Evolutionary conservation across 805 yeast genomes (phyloP).

Genomic region (Yamadazyma sp.): DNA sequence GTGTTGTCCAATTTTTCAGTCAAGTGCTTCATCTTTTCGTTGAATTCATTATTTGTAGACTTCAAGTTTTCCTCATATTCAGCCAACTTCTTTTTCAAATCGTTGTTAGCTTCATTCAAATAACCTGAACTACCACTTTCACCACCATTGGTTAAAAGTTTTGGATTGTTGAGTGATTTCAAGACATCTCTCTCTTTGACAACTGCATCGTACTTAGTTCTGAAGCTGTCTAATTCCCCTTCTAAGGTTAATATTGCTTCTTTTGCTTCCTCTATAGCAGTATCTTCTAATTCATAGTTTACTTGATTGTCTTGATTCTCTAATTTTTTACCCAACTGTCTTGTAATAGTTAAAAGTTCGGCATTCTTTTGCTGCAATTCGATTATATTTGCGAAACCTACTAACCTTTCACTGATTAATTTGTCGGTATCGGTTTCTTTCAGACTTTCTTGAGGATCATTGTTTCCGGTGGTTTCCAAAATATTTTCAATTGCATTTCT

Average conservation of each 20-base stretch:
- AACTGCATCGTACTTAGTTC: slow-evolving; percentile 50
- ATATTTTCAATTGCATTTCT: slow-evolving; percentile 59
- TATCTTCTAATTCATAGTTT: slow-evolving; percentile 39
- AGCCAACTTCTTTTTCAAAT: slow-evolving; percentile 29
- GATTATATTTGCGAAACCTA: slow-evolving; percentile 61
- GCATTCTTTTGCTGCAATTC: slow-evolving; percentile 75
- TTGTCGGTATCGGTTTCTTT: slow-evolving; percentile 64
- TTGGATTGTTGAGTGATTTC: slow-evolving; percentile 31
- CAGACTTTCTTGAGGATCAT: slow-evolving; percentile 15
- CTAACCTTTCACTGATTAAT: slow-evolving; percentile 69
- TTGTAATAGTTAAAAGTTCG: slow-evolving; percentile 62
- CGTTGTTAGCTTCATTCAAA: slow-evolving; percentile 24
- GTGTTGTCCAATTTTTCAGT: slow-evolving; percentile 52
- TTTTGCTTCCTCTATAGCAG: slow-evolving; percentile 60
- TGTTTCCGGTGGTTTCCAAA: slow-evolving; percentile 36
- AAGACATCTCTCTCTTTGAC: slow-evolving; percentile 70
- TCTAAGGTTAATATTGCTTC: slow-evolving; percentile 64
- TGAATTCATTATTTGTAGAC: slow-evolving; percentile 35
- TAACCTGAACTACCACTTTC: slow-evolving; percentile 15
- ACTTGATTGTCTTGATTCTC: slow-evolving; percentile 58
- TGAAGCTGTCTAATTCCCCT: slow-evolving; percentile 52
- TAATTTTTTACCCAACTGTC: slow-evolving; percentile 68
- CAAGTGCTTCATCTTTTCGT: slow-evolving; percentile 45
- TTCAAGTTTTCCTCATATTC: slow-evolving; percentile 38
- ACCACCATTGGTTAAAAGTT: slow-evolving; percentile 18